A percentile compares a stretch with the other conserved stretches of the same genome.
Conservation (phyloP, 805 yeast genomes). For the Candida peoriensis region DNA sequence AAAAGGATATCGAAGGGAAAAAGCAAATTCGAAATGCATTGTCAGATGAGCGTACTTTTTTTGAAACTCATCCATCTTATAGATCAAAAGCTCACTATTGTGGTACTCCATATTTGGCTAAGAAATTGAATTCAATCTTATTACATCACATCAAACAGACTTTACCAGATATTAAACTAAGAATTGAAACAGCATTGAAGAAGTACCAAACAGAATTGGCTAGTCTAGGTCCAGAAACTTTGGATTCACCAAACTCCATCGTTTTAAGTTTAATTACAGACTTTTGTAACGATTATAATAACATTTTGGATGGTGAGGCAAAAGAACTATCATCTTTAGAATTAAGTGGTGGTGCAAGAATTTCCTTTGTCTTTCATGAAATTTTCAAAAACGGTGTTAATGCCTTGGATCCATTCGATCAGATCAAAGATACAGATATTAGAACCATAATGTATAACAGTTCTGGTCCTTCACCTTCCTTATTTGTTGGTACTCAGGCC, state of each 20-base stretch:
- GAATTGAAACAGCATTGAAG: constrained; percentile 78
- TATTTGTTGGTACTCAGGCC: constrained; percentile 96
- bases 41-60: constrained; percentile 71
- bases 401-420: constrained; percentile 94
- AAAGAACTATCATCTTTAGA: constrained; percentile 85
- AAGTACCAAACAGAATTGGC: constrained; percentile 78
- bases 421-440: constrained; percentile 90
- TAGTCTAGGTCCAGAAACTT: constrained; percentile 81
- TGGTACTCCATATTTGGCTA: constrained; percentile 97
- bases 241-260: constrained; percentile 84
- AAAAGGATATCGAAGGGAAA: constrained; percentile 85
- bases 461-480: constrained; percentile 92
- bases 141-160: constrained; percentile 86
- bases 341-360: constrained; percentile 96
- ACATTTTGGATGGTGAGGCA: constrained; percentile 88
- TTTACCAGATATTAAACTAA: constrained; percentile 87
- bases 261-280: constrained; percentile 89
- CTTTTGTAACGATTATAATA: constrained; percentile 85
- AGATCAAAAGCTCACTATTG: constrained; percentile 92
- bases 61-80: constrained; percentile 87
- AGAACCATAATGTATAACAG: constrained; percentile 96
- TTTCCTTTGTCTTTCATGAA: constrained; percentile 94
- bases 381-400: constrained; percentile 88
- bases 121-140: constrained; percentile 81
- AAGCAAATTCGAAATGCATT: constrained; percentile 88